These are phyloP conservation scores for Gaillardinia entomophila DNA, from an alignment of 805 yeast species.

Conservation along the genomic window DNA sequence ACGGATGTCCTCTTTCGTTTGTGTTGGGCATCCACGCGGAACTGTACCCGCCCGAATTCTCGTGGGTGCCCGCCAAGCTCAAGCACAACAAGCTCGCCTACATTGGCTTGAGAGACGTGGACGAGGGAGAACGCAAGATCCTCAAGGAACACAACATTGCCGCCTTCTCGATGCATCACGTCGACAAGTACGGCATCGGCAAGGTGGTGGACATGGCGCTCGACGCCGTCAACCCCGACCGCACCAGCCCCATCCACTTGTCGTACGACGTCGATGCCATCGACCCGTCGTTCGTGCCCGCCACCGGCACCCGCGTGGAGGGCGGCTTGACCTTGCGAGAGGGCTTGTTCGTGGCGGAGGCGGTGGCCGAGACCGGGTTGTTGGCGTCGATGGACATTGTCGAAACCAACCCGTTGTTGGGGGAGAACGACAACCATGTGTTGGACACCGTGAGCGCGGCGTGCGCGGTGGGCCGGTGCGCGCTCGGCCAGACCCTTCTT, in stretches of 20 bases:
- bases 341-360: constrained; percentile 88
- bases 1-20: constrained; percentile 95
- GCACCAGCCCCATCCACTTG: constrained; percentile 70
- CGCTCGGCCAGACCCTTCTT: constrained; percentile 84
- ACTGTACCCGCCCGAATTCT: constrained; percentile 64
- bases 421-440: constrained; percentile 67
- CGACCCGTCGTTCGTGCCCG: constrained; percentile 91
- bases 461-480: constrained; percentile 86
- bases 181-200: constrained; percentile 90
- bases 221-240: constrained; percentile 65
- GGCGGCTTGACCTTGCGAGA: constrained; percentile 95
- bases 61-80: constrained; percentile 74
- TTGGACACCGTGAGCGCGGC: constrained; percentile 87
- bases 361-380: constrained; percentile 84
- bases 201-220: constrained; percentile 90
- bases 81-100: constrained; percentile 73
- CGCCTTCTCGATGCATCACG: constrained; percentile 93
- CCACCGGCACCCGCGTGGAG: constrained; percentile 96
- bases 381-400: constrained; percentile 86
- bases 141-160: constrained; percentile 66
- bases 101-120: constrained; percentile 93
- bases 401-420: constrained; percentile 88
- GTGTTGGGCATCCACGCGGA: constrained; percentile 73
- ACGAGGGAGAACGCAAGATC: constrained; percentile 73
- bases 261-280: constrained; percentile 96